A percentile compares a stretch with the other conserved stretches of the same genome.
Evolutionary conservation across 2,329 filamentous ascomycete genomes (phyloP).

Genomic region (Monosporascus sp.): DNA sequence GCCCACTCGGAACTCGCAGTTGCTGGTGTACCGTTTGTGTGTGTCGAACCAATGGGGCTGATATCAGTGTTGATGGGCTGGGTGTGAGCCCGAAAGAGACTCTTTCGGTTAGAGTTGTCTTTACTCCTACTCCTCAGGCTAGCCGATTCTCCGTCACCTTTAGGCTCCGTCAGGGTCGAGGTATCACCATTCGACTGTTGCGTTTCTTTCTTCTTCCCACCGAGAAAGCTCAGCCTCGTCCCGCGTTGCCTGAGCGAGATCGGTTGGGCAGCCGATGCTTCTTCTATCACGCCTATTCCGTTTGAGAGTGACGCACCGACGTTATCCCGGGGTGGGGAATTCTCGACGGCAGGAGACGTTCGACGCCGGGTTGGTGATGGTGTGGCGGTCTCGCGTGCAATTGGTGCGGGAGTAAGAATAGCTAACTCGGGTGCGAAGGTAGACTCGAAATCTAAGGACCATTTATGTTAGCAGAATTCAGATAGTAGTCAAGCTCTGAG

Average conservation of each 20-base stretch:
- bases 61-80: conserved; percentile 27
- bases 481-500: neutral
- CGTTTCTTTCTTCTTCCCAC: conserved; percentile 45
- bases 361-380: conserved; percentile 36
- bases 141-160: conserved; percentile 25
- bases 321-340: conserved; percentile 14
- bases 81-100: conserved; percentile 41
- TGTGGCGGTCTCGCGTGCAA: conserved; percentile 36
- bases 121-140: conserved; percentile 30
- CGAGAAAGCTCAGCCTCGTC: conserved; percentile 53
- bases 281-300: conserved; percentile 36
- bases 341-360: conserved; percentile 28
- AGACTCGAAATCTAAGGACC: conserved; percentile 49
- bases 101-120: conserved; percentile 34
- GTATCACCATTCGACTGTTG: conserved; percentile 22
- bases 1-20: conserved; percentile 14
- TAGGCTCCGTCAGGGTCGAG: conserved; percentile 19
- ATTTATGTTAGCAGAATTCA: conserved; percentile 10
- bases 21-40: conserved; percentile 17
- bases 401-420: conserved; percentile 51
- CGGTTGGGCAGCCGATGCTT: conserved; percentile 45
- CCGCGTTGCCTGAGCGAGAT: conserved; percentile 49
- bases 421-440: conserved; percentile 63
- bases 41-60: conserved; percentile 12
- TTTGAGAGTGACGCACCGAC: conserved; percentile 14